Evolutionary conservation across 768 basidiomycete genomes (phyloP).

Genomic region (Boletus edulis): DNA sequence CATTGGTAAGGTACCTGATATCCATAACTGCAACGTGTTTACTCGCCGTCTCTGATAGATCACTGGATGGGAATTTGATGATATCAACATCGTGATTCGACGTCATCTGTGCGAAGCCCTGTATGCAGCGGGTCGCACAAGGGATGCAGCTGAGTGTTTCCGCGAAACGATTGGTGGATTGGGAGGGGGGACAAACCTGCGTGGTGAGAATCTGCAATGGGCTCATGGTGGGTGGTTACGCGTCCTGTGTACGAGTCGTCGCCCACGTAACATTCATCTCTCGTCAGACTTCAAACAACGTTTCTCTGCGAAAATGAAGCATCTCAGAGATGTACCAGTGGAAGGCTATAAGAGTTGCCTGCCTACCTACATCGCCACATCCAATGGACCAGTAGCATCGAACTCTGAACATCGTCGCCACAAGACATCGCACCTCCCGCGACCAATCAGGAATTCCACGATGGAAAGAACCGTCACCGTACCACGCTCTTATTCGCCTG

Average conservation of each 20-base stretch:
- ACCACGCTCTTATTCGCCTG: not conserved
- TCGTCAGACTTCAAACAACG: not conserved
- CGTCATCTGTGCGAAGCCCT: not conserved
- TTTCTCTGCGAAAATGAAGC: not conserved
- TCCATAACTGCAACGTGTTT: not conserved
- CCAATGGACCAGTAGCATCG: not conserved
- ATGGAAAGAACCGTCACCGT: not conserved
- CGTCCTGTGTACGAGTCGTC: not conserved
- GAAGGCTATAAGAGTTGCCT: not conserved
- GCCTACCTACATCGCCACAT: not conserved
- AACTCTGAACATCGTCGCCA: too few relatives aligned
- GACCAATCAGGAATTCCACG: not conserved
- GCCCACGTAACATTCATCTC: not conserved
- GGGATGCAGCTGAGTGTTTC: not conserved
- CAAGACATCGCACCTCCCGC: not conserved
- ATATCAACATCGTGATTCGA: not conserved
- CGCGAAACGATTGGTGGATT: not conserved
- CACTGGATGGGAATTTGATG: not conserved
- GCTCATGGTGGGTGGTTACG: not conserved
- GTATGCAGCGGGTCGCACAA: not conserved
- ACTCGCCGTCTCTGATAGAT: not conserved
- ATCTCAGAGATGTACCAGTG: not conserved
- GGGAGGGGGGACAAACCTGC: not conserved
- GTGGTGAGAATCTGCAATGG: not conserved
- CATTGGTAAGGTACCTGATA: not conserved